These are phyloP conservation scores for Penicillium ochrochloron DNA, from an alignment of 495 filamentous ascomycete species.

Conservation along the genomic window DNA sequence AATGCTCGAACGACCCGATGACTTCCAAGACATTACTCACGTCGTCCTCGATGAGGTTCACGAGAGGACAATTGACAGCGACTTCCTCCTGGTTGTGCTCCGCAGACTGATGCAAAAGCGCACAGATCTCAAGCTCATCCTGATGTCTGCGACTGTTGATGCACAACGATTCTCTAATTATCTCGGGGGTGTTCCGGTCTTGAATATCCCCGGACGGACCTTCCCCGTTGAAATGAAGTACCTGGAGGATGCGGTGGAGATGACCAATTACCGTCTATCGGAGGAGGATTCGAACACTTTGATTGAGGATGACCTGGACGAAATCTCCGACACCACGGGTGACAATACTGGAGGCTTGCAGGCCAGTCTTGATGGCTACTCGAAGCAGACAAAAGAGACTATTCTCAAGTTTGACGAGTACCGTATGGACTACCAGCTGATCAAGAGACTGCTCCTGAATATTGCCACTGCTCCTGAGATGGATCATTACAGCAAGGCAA, in stretches of 20 bases:
- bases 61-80: constrained; percentile 91
- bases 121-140: constrained; percentile 77
- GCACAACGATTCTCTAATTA: constrained; percentile 90
- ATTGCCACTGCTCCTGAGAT: constrained; percentile 71
- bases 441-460: constrained; percentile 71
- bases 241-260: constrained; percentile 87
- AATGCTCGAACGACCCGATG: constrained; percentile 88
- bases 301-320: constrained; percentile 53
- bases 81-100: constrained; percentile 90
- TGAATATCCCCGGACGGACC: constrained; percentile 89
- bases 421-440: constrained; percentile 81
- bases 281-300: constrained; percentile 47
- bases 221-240: constrained; percentile 89
- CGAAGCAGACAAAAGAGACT: constrained; percentile 70
- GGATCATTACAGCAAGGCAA: constrained; percentile 78
- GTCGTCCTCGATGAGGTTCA: constrained; percentile 95
- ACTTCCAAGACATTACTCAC: constrained; percentile 87
- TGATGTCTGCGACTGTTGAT: constrained; percentile 97
- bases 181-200: constrained; percentile 77
- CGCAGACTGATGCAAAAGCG: constrained; percentile 74
- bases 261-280: constrained; percentile 71
- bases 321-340: constrained; percentile 48
- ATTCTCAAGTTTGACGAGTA: constrained; percentile 82
- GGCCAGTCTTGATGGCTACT: constrained; percentile 69
- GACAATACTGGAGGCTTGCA: constrained; percentile 44